phyloP scores from a whole-genome alignment of 768 basidiomycete genomes.

The Tricholomella constricta region DNA sequence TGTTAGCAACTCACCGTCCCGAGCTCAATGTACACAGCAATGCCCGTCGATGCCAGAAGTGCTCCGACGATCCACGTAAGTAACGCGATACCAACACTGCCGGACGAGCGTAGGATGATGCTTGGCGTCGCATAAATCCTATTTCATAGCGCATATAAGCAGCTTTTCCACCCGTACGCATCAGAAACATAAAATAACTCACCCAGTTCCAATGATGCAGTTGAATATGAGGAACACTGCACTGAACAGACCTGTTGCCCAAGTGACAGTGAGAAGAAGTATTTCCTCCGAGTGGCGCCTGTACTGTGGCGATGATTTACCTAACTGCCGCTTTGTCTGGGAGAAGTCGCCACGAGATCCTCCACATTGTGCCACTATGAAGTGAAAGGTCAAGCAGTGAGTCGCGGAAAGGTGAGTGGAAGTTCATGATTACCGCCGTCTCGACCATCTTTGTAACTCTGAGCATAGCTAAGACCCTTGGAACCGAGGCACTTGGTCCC shows the following conservation, averaged over 20 bases:
- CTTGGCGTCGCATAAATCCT: conserved; percentile 74
- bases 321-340: conserved; percentile 12
- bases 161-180: background rate
- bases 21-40: conserved; percentile 69
- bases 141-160: background rate
- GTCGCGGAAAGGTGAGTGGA: too few relatives aligned
- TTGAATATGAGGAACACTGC: conserved; percentile 71
- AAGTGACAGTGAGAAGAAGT: background rate
- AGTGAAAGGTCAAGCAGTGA: too few relatives aligned
- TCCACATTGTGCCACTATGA: too few relatives aligned
- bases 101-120: conserved; percentile 63
- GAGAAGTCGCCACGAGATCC: background rate
- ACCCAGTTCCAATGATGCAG: conserved; percentile 72
- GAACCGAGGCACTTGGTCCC: too few relatives aligned
- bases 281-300: background rate
- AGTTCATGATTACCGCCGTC: too few relatives aligned
- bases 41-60: conserved; percentile 61
- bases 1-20: conserved; percentile 53
- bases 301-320: conserved; percentile 3
- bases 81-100: conserved; percentile 66
- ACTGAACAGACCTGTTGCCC: conserved; percentile 43
- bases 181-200: conserved; percentile 11
- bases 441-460: too few relatives aligned
- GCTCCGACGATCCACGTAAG: conserved; percentile 74
- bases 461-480: too few relatives aligned